Percentiles rank a stretch among this genome's conserved stretches.
Evolutionary conservation across 1,139 yeast genomes (phyloP).

Genomic region (Suhomyces terraborum): DNA sequence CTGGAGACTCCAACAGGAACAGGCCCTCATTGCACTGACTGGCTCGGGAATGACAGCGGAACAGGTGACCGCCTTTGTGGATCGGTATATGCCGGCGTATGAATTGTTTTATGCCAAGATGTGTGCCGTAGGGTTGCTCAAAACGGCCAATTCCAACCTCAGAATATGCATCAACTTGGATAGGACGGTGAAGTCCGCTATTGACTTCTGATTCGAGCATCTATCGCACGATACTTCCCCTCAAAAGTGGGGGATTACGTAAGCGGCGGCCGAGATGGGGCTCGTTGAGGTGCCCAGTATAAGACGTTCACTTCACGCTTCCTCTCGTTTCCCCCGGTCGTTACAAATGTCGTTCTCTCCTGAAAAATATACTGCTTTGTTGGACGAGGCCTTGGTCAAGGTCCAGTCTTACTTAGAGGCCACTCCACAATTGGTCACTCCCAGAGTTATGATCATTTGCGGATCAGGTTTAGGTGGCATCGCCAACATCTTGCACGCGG

Average conservation of each 20-base stretch:
- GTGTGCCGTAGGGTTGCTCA: slow-evolving; percentile 18
- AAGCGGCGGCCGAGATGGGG: not conserved
- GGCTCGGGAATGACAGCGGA: slow-evolving; percentile 83
- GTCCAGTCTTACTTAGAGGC: slow-evolving; percentile 19
- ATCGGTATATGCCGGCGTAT: slow-evolving; percentile 87
- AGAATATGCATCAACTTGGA: slow-evolving; percentile 14
- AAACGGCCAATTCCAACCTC: slow-evolving; percentile 9
- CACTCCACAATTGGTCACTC: slow-evolving; percentile 33
- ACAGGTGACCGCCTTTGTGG: slow-evolving; percentile 66
- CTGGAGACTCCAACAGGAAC: slow-evolving; percentile 91
- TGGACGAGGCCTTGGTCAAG: slow-evolving; percentile 25
- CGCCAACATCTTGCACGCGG: slow-evolving; percentile 51
- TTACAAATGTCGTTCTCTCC: slow-evolving; percentile 16
- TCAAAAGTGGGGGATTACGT: not conserved
- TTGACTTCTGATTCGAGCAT: not conserved
- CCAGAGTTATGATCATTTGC: slow-evolving; percentile 78
- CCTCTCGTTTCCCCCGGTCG: too few species aligned
- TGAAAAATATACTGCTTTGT: slow-evolving; percentile 22
- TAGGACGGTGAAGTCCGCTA: slow-evolving; percentile 10
- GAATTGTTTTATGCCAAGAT: slow-evolving; percentile 61
- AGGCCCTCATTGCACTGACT: slow-evolving; percentile 49
- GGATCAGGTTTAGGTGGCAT: slow-evolving; percentile 95
- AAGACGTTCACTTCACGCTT: too few species aligned
- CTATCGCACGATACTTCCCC: not conserved
- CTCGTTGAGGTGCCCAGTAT: not conserved